Evolutionary conservation across 805 yeast species (phyloP), one percentile per base, ranked within the genome.

Genomic region (Saccharomycopsis oosterbeekiorum): DNA sequence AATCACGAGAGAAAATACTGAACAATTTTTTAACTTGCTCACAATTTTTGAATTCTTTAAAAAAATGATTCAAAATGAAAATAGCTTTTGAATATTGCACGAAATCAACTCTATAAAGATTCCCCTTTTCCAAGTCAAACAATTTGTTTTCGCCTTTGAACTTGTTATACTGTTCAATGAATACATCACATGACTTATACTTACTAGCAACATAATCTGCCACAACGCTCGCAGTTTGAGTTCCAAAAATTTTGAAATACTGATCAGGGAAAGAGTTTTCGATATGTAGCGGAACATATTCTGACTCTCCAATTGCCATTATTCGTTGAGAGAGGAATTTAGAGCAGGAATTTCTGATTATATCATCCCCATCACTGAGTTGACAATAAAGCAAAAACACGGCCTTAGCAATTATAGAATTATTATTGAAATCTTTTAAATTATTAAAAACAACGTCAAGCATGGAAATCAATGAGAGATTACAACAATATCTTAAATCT

Each of bases 51-150:
- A 3, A 19, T 17, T 51, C 9, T 9, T 11, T 11, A n/a, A 14
- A 21, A 40, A 17, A 19, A 36, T 17, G 15, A 3, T 19, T 15
- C 50, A 59, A 9, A 55, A 62, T 47, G 4, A 34, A 12, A 15
- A 34, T 37, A 21, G 59, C 39, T 15, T 37, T 55, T 1, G 47
- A 9, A 43, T 60, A 55, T 17, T 36, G 51, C 17, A 60, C 57
- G 34, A 50, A 60, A 4, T 59, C 62, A 19, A 60, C 62, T 65
- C 84, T 76, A 71, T 84, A 88, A 47, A 86, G 78, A 65, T 89
- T 89, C 60, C 78, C 81, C 66, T 81, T 82, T 68, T 90, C 97
- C 6, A 78, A 72, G 5, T 83, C 83, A 70, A 89, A 90, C 50
- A 90, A 69, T 1, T 76, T 73, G 19, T 75, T 15, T 8, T 36